Base-by-base conservation (phyloP, 441 rosid species). In the Arabidopsis lyrata region DNA sequence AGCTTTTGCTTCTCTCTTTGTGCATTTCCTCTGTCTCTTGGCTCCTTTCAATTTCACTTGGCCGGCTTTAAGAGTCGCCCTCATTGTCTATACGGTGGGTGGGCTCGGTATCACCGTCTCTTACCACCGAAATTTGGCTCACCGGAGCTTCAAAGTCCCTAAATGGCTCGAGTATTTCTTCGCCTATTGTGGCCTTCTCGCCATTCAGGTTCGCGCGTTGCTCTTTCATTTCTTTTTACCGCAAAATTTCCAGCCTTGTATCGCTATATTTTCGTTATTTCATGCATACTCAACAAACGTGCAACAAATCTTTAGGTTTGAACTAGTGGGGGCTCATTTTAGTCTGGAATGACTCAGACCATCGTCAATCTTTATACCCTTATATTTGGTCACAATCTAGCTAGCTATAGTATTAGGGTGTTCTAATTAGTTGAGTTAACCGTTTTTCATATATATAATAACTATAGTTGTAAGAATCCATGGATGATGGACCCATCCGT, bases 1-100 rank as follows among this genome's bases (percentile, higher is more conserved):
- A 18, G 90, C 82, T 50, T 85, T 62, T 38, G 79, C 83, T 27
- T 81, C 90, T 63, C 53, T 84, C 77, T 77, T 84, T 31, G 76
- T 83, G 81, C 81, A 77, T 67, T 77, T 77, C 4, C 81, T 77
- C 0, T 77, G 77, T 53, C 74, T 72, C 34, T 62, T 77, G 56
- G 81, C 81, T 50, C 81, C 81, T 59, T 77, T 77, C 35, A 31
- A 77, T 61, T 77, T 77, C 70, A 66, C 73, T 52, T 66, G 77
- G 73, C 44, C 69, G 13, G 81, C 77, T n/a, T 67, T 77, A 44
- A 10, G 64, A 15, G 67, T 77, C 0, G 77, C 77, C 6, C 54
- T 72, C 13, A 1, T 66, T 38, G 70, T 77, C 7, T 77, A 77
- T 20, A 73, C 74, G 24, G 77, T 77, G 54, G 74, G 74, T n/a